Evolutionary conservation across 1,284 basidiomycete species (phyloP).

Genomic region (Trichosporon ovoides): DNA sequence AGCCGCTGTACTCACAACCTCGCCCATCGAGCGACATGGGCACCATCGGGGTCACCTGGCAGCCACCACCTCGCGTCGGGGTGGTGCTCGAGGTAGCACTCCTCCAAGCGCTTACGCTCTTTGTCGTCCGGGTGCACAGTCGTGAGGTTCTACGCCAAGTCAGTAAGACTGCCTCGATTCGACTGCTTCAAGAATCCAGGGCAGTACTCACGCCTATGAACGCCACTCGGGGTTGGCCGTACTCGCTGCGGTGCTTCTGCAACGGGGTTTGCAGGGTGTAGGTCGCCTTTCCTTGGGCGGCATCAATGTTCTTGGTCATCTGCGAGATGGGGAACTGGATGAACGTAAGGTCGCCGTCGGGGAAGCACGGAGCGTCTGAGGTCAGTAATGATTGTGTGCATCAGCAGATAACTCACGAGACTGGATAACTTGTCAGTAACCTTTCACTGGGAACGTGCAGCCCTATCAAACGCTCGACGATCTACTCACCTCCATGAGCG

Average conservation of each 20-base stretch:
- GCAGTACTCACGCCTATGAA: slow-evolving; percentile 53
- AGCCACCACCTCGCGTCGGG: slow-evolving; percentile 46
- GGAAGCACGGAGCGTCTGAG: slow-evolving; percentile 54
- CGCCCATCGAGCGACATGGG: slow-evolving; percentile 43
- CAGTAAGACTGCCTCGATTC: no score
- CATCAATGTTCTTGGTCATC: slow-evolving; percentile 57
- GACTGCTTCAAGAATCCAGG: no score
- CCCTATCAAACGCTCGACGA: background rate
- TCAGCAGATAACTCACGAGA: slow-evolving; percentile 21
- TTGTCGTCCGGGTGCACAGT: slow-evolving; percentile 26
- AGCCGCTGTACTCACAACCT: slow-evolving; percentile 42
- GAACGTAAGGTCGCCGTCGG: slow-evolving; percentile 59
- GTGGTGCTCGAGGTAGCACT: slow-evolving; percentile 40
- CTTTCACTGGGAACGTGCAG: background rate
- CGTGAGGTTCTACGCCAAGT: slow-evolving; percentile 36
- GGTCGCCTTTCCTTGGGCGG: slow-evolving; percentile 53
- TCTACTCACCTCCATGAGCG: slow-evolving; percentile 59
- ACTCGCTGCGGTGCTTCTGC: slow-evolving; percentile 45
- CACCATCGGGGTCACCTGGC: slow-evolving; percentile 28
- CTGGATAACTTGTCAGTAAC: slow-evolving; percentile 5
- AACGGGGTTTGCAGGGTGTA: slow-evolving; percentile 54
- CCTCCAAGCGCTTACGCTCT: slow-evolving; percentile 23
- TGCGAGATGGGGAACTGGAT: slow-evolving; percentile 62
- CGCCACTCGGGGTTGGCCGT: slow-evolving; percentile 52
- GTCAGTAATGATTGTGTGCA: background rate